phyloP scores from a whole-genome alignment of 768 basidiomycete species.

The Boletus sp. region DNA sequence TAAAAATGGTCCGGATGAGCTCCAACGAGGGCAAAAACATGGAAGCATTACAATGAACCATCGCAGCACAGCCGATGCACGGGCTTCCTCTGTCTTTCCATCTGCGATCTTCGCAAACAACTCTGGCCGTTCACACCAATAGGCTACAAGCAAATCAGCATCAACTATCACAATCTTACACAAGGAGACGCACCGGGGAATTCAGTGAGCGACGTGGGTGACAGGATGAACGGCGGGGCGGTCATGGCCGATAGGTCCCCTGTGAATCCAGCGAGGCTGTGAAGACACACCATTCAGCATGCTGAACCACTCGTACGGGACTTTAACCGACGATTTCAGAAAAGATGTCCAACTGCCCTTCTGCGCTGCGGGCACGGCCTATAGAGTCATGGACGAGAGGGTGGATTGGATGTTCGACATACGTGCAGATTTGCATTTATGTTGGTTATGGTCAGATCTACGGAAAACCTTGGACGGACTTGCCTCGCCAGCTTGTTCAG shows the following conservation, averaged over 20 bases:
- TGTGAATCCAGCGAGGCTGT: slow-evolving; percentile 79
- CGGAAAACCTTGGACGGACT: slow-evolving; percentile 23
- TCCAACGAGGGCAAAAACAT: background rate
- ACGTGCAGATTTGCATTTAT: slow-evolving; percentile 34
- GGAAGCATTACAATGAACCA: slow-evolving; percentile 80
- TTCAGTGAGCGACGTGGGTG: slow-evolving; percentile 87
- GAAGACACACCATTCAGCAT: slow-evolving; percentile 2
- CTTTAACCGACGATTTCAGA: slow-evolving; percentile 73
- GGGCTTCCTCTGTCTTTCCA: slow-evolving; percentile 68
- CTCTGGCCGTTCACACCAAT: slow-evolving; percentile 95
- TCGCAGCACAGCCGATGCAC: slow-evolving; percentile 76
- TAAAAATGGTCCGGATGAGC: slow-evolving; percentile 26
- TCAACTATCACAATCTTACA: background rate
- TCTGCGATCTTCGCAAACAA: slow-evolving; percentile 86
- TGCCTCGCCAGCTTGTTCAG: slow-evolving; percentile 45
- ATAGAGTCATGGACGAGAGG: slow-evolving; percentile 19
- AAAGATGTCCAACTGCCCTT: slow-evolving; percentile 88
- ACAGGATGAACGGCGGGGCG: slow-evolving; percentile 89
- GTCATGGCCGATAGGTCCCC: slow-evolving; percentile 86
- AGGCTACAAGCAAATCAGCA: slow-evolving; percentile 49
- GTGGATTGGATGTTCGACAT: slow-evolving; percentile 30
- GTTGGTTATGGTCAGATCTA: slow-evolving; percentile 24
- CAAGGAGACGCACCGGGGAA: slow-evolving; percentile 65
- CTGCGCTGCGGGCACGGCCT: slow-evolving; percentile 81
- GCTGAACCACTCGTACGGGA: background rate